These are phyloP conservation scores for Pleurotus cornucopiae DNA, from an alignment of 768 basidiomycete genomes.

Conservation along the genomic window DNA sequence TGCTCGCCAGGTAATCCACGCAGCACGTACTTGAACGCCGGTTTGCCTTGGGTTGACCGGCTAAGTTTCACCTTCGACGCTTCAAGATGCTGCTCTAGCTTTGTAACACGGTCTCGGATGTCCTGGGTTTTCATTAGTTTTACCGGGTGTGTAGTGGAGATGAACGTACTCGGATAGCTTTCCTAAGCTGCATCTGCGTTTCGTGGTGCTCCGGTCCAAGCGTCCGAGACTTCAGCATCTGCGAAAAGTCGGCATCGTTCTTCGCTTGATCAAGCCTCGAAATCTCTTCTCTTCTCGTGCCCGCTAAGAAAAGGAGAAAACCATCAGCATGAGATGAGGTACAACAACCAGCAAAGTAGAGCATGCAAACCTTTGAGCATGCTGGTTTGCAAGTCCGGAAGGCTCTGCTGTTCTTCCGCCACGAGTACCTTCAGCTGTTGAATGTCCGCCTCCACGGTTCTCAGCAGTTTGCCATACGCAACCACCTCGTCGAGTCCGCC, in stretches of 20 bases:
- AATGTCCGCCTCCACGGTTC: constrained; percentile 50
- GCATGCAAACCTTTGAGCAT: constrained; percentile 57
- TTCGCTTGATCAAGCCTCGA: constrained; percentile 74
- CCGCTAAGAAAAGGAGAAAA: constrained; percentile 40
- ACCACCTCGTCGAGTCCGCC: constrained; percentile 40
- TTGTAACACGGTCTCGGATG: constrained; percentile 70
- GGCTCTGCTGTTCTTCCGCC: constrained; percentile 30
- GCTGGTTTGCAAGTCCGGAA: constrained; percentile 59
- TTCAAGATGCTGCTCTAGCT: constrained; percentile 73
- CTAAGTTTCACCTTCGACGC: constrained; percentile 66
- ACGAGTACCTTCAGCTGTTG: constrained; percentile 40
- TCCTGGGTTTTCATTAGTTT: constrained; percentile 31
- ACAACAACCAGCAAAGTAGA: background rate
- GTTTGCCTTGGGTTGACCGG: constrained; percentile 56
- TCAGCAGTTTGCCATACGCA: constrained; percentile 46
- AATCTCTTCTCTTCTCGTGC: constrained; percentile 81
- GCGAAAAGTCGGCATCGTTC: constrained; percentile 74
- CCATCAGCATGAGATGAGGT: background rate
- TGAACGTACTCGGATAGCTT: constrained; percentile 59
- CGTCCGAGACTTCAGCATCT: constrained; percentile 68
- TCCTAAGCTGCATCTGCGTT: constrained; percentile 71
- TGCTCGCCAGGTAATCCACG: background rate
- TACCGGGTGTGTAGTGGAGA: constrained; percentile 4
- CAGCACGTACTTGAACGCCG: constrained; percentile 50
- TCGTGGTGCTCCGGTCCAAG: constrained; percentile 88